Evolutionary conservation across 768 basidiomycete species (phyloP), one percentile per base, ranked within the genome.

Genomic region (Pleurotus salmoneostramineus): DNA sequence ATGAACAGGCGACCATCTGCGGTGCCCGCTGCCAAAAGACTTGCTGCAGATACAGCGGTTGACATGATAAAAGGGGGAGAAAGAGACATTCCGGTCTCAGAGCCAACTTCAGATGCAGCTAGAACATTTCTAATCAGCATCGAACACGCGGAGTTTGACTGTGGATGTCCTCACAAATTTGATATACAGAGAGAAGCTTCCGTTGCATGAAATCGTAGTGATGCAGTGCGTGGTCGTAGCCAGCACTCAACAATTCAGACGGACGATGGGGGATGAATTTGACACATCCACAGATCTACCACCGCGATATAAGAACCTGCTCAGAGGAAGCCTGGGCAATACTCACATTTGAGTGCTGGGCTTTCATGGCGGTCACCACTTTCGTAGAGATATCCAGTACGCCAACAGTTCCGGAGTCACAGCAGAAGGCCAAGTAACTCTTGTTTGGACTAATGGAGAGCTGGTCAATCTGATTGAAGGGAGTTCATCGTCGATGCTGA

Each of bases 61-160:
- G 81, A 86, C 68, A 84, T 77, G 52, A 93, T 71, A 66, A 93
- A 94, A 1, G 91, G 89, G 0, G 90, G 90, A 1, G 89, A 84
- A 27, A 92, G 71, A 0, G 83, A 77, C 58, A 88, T 74, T 1
- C 81, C 82, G 0, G 75, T 75, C 10, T 72, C 69, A 36, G 76
- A 40, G n/a, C 10, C 70, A 3, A 74, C 69, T 7, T 71, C 65
- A 3, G 77, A 63, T 6, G 77, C 82, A 79, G 62, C 21, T 27
- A 27, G 21, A 27, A 60, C 58, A 51, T 36, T 37, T 10, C 32
- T 44, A 43, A 58, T 49, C n/a, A 56, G 56, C 11, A 50, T 42
- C 14, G 57, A 21, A n/a, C 1, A n/a, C 47, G 21, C 34, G 56
- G 44, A 21, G 12, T 37, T 14, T 3, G 42, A 33, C 34, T 27